Conservation (phyloP, 331 rosid genomes). For the Arachis monticola region DNA sequence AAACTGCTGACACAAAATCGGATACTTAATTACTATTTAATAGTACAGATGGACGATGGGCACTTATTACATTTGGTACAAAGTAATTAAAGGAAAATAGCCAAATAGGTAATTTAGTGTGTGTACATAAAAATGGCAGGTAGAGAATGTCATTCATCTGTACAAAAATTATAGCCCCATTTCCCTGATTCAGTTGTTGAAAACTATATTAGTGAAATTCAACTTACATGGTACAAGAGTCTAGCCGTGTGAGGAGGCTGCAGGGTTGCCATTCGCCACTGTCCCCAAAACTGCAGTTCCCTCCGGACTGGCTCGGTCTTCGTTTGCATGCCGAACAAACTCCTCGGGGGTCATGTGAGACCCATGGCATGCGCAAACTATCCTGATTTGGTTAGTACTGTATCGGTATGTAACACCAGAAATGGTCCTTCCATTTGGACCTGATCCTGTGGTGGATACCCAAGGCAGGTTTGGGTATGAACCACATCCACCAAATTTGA, state of each 20-base stretch:
- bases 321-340: conserved; percentile 82
- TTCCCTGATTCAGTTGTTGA: conserved; percentile 27
- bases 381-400: conserved; percentile 69
- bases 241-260: conserved; percentile 73
- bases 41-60: conserved; percentile 39
- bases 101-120: conserved; percentile 29
- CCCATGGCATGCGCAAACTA: conserved; percentile 95
- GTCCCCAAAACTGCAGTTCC: conserved; percentile 55
- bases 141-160: conserved; percentile 29
- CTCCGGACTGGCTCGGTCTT: conserved; percentile 60
- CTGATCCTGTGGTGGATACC: conserved; percentile 69
- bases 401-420: conserved; percentile 93
- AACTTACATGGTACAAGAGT: conserved; percentile 42
- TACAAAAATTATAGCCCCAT: conserved; percentile 33
- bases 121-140: conserved; percentile 33
- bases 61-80: conserved; percentile 44
- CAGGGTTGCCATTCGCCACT: conserved; percentile 65
- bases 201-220: conserved; percentile 31
- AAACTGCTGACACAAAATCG: conserved; percentile 6
- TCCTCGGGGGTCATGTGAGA: conserved; percentile 92
- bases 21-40: conserved; percentile 23
- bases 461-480: conserved; percentile 91
- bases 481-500: conserved; percentile 93
- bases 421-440: conserved; percentile 82
- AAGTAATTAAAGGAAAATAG: conserved; percentile 31